phyloP scores from a whole-genome alignment of 2,329 filamentous ascomycete species.

The Epichloe gansuensis region DNA sequence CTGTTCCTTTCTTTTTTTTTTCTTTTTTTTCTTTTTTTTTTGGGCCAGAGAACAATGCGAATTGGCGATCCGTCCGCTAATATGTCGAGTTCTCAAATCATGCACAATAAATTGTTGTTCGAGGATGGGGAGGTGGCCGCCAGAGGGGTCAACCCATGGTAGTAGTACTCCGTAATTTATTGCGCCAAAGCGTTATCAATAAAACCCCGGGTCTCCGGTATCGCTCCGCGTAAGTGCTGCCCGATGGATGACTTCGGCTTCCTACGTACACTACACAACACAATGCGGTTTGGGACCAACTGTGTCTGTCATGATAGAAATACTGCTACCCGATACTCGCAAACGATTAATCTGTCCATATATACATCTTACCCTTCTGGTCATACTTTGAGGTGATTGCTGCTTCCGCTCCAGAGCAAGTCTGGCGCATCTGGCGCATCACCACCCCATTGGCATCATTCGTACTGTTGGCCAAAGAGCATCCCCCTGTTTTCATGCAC shows the following conservation, averaged over 20 bases:
- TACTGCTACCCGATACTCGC: neutral
- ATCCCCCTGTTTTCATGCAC: slow-evolving; percentile 11
- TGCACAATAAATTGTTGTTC: neutral
- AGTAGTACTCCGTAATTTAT: neutral
- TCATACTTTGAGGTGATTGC: too few relatives aligned
- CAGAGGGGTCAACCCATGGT: neutral
- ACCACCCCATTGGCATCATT: neutral
- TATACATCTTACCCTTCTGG: too few relatives aligned
- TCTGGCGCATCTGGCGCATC: neutral
- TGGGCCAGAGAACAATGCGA: neutral
- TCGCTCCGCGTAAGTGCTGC: neutral
- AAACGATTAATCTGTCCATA: neutral
- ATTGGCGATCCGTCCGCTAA: neutral
- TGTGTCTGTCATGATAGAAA: neutral
- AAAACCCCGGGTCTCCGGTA: neutral
- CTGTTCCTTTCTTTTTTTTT: neutral
- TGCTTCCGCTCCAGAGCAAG: too few relatives aligned
- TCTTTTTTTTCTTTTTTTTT: neutral
- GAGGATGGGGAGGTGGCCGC: neutral
- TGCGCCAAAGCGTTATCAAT: neutral
- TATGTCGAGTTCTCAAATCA: too few relatives aligned
- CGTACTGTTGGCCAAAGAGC: slow-evolving; percentile 15
- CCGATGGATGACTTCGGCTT: too few relatives aligned
- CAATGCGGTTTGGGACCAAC: too few relatives aligned
- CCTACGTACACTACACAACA: too few relatives aligned